A percentile compares a stretch with the other conserved stretches of the same genome.
phyloP scores from a whole-genome alignment of 1,284 basidiomycete genomes.

The Leccinum variabile region DNA sequence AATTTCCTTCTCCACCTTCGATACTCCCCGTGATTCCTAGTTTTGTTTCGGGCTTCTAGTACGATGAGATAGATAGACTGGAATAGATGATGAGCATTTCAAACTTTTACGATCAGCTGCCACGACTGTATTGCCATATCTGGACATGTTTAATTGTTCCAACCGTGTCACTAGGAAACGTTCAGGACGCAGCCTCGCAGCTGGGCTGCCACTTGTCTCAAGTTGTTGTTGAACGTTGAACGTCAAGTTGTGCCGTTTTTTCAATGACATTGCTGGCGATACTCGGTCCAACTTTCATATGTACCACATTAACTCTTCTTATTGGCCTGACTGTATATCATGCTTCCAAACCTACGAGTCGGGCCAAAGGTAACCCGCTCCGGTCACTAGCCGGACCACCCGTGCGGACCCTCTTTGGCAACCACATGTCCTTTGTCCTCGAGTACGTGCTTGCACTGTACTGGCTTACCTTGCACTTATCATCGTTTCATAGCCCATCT shows the following conservation, averaged over 20 bases:
- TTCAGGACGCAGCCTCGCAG: not conserved
- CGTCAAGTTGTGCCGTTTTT: not conserved
- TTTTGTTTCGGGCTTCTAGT: slow-evolving; percentile 30
- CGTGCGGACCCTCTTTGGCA: slow-evolving; percentile 45
- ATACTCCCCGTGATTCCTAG: slow-evolving; percentile 35
- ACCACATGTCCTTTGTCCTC: slow-evolving; percentile 55
- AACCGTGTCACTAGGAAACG: not conserved
- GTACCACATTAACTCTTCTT: slow-evolving; percentile 26
- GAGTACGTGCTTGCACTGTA: slow-evolving; percentile 44
- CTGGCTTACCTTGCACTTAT: slow-evolving; percentile 3
- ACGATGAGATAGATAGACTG: not conserved
- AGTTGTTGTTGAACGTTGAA: not conserved
- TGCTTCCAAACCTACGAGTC: slow-evolving; percentile 36
- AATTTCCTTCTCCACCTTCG: slow-evolving; percentile 47
- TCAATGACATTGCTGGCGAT: slow-evolving; percentile 6
- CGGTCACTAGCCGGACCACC: slow-evolving; percentile 60
- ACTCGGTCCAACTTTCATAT: slow-evolving; percentile 23
- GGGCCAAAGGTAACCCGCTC: slow-evolving; percentile 49
- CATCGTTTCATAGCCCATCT: slow-evolving; percentile 46
- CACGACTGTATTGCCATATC: slow-evolving; percentile 2
- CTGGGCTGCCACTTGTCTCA: not conserved
- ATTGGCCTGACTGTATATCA: slow-evolving; percentile 29
- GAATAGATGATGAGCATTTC: not conserved
- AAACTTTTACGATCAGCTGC: not conserved
- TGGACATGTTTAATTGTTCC: slow-evolving; percentile 5